Percentiles rank a stretch among this genome's conserved stretches.
These are phyloP conservation scores for Penstemon newberryi DNA, from an alignment of 257 asterid genomes.

Conservation along the genomic window DNA sequence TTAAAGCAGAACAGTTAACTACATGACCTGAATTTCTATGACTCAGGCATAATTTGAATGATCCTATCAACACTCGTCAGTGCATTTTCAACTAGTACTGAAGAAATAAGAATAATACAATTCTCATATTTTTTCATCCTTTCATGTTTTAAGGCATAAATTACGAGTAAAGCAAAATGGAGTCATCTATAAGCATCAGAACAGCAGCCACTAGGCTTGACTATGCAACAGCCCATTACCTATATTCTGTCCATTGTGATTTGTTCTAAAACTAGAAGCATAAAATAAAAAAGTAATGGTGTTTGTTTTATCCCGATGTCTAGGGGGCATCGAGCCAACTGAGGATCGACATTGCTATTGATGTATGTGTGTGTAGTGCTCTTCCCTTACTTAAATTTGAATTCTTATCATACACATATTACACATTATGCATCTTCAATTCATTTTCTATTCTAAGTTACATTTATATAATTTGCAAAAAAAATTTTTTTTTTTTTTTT, in stretches of 20 bases:
- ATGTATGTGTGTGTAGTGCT: not conserved
- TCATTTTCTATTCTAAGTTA: slow-evolving; percentile 11
- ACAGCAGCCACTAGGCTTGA: slow-evolving; percentile 15
- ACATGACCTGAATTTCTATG: slow-evolving; percentile 6
- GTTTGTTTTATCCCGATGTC: not conserved
- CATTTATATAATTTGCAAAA: not conserved
- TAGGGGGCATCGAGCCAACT: slow-evolving; percentile 9
- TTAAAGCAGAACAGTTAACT: not conserved
- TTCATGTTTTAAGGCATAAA: slow-evolving; percentile 7
- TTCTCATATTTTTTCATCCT: slow-evolving; percentile 2
- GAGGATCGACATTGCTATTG: not conserved
- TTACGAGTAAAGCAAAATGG: not conserved
- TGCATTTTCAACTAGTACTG: slow-evolving; percentile 12
- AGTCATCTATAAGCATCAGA: slow-evolving; percentile 14
- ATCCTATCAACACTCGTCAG: not conserved
- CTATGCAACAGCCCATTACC: slow-evolving; percentile 1
- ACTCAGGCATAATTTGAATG: slow-evolving; percentile 8
- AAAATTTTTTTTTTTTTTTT: not conserved
- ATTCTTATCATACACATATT: not conserved
- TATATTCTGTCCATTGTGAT: slow-evolving; percentile 1
- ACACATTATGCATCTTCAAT: slow-evolving; percentile 3
- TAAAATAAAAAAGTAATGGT: slow-evolving; percentile 18
- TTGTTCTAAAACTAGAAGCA: slow-evolving; percentile 18
- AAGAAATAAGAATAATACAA: slow-evolving; percentile 15
- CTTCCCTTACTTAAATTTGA: not conserved